Base-by-base conservation (phyloP, 495 filamentous ascomycete species). In the Pseudotulostoma volvatum region DNA sequence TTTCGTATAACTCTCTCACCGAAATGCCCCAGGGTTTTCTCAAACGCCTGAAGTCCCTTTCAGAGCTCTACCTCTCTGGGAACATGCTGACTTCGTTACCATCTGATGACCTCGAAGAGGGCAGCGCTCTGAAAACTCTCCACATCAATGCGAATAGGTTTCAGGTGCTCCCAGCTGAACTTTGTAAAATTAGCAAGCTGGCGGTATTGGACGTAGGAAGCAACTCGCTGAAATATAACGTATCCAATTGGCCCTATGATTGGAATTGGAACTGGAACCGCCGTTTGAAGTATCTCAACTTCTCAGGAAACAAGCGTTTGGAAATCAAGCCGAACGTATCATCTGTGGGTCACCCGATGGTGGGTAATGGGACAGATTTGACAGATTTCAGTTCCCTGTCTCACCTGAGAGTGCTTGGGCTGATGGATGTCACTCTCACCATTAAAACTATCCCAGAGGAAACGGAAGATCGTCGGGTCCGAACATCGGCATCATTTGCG, bases 241-340 rank as follows among this genome's bases (percentile, higher is more conserved):
- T 99, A 23, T 90, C 86, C 18, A 99, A 99, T 51, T 93, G 92
- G 71, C 90, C 92, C 1, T 99, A 99, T 50, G 90, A 99, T 53
- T 99, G 90, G 90, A 99, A 99, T 49, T 99, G 90, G 90, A 96
- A 95, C 54, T 84, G 87, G 71, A 99, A 96, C 44, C 78, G 79
- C 28, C 87, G 93, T 43, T 64, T 99, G 40, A 82, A 85, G 43
- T 96, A 92, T 49, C 77, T 99, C 42, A 99, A 95, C 49, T 72
- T 99, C 43, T 95, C 88, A 4, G 90, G 92, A 17, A 99, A 99
- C 64, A 92, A 94, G 56, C 77, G 88, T 20, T 58, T 99, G 31
- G 92, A 99, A 59, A 99, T 99, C 59, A 96, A 96, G 54, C 81
- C 82, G 0, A 84, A 79, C 48, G 71, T 73, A 39, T 59, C 62